These are phyloP conservation scores for Mycoemilia scoparia DNA, from an alignment of 192 early-diverging fungal genomes.

Conservation along the genomic window DNA sequence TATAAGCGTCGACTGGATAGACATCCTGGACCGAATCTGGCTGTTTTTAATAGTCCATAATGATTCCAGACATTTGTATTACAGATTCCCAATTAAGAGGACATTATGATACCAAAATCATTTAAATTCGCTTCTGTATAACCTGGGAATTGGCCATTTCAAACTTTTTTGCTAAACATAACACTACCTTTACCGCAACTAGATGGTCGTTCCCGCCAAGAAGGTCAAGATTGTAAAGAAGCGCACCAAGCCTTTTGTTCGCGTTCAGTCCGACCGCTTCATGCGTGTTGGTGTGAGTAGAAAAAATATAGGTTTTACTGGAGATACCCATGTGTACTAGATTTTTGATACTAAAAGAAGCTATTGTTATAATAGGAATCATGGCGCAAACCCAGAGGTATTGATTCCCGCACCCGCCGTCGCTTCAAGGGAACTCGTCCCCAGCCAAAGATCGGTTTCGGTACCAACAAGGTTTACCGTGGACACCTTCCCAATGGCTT, in stretches of 20 bases:
- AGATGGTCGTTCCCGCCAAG: conserved; percentile 88
- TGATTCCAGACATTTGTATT: too few species aligned
- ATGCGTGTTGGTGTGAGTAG: conserved; percentile 81
- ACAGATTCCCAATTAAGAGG: too few species aligned
- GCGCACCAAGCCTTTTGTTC: conserved; percentile 89
- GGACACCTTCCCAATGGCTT: conserved; percentile 96
- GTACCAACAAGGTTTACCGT: conserved; percentile 90
- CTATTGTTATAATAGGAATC: conserved; percentile 59
- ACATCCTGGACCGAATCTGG: too few species aligned
- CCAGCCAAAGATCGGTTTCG: conserved; percentile 99
- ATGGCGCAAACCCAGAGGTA: conserved; percentile 99
- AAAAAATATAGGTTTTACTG: conserved; percentile 30
- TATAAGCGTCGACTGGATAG: too few species aligned
- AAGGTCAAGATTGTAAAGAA: conserved; percentile 98
- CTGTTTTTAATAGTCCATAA: too few species aligned
- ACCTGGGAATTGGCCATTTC: too few species aligned
- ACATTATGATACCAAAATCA: too few species aligned
- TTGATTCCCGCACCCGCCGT: conserved; percentile 94
- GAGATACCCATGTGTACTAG: background rate
- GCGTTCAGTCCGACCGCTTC: conserved; percentile 98
- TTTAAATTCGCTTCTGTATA: too few species aligned
- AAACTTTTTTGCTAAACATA: too few species aligned
- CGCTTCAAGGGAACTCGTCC: conserved; percentile 94
- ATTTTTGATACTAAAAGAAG: background rate
- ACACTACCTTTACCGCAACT: too few species aligned